Base-by-base conservation (phyloP, 2,329 filamentous ascomycete genomes). In the Talaromyces piceae region DNA sequence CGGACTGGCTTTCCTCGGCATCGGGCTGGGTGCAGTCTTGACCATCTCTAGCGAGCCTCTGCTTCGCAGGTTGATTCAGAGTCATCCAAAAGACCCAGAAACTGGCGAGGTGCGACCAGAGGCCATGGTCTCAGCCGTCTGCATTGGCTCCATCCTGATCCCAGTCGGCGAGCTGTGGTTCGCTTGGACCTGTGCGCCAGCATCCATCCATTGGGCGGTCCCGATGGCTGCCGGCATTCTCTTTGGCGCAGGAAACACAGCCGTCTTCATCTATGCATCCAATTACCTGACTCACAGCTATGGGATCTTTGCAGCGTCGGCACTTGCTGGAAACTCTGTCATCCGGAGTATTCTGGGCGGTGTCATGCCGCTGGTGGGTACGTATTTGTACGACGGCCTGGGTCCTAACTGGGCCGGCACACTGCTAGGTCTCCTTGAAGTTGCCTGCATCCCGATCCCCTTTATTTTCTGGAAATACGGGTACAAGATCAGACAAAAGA, bases 121-220 rank as follows among this genome's bases (percentile, higher is more conserved):
- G 68, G 85, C 89, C 1, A 88, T 87, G 57, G 88, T 91, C 3
- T 80, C 82, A 39, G 78, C 93, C 51, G 86, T 95, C 61, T 88
- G 84, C 58, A 80, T 95, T 23, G 88, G 86, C 3, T 81, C 88
- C 0, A 65, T 94, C 1, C 72, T 88, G 1, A 82, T 87, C 0
- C 86, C 89, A 0, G 67, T 88, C 3, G 91, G 90, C 13, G 85
- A 95, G 67, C 78, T 96, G 22, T 86, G 84, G 66, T 96, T 96
- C 63, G 82, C 87, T 0, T 95, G 89, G 89, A 95, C 90, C 0
- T 90, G 84, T 54, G 80, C 89, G 0, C 90, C 90, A 0, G 72
- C 70, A 0, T 79, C 80, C 4, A 88, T 94, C 27, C 90, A 88
- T 64, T 94, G 87, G 85, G 82, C 89, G n/a, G 76, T 82, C 18